Base-by-base conservation (phyloP, 441 rosid species). In the Erodium texanum region DNA sequence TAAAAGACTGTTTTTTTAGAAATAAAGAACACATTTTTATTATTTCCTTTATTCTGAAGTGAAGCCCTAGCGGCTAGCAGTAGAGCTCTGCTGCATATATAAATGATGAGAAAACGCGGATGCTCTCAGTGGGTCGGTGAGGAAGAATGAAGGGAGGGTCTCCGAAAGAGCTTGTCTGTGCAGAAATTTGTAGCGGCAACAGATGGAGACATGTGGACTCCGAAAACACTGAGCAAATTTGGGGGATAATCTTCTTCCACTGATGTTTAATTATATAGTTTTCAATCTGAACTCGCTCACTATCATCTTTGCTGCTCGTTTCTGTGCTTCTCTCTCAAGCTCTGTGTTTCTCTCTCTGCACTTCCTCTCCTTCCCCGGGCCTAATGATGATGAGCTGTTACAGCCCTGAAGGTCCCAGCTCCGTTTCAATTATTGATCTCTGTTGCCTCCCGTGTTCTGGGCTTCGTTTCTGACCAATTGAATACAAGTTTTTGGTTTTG, bases 211-310 rank as follows among this genome's bases (percentile, higher is more conserved):
- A 50, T 50, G 58, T 50, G 58, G 58, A 50, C 58, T 15, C 58
- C 15, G 58, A 50, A 16, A 50, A 16, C 58, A 50, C 58, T 50
- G 58, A 50, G 20, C 58, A n/a, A 50, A 50, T 15, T 50, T 50
- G 58, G 58, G 19, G 58, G 58, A 50, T 15, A 2, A 15, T 50
- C 58, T 50, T 16, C 58, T 45, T 50, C 58, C 58, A 16, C 8
- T 50, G 58, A 50, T 50, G 58, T 50, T 16, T 50, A 16, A 6
- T 50, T 2, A 50, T 50, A 50, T 50, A 50, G 58, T 50, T 50
- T 50, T 50, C 58, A 50, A 50, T 50, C 58, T 50, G 58, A 50
- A 50, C 58, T 50, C 58, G 16, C 58, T 50, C 48, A 41, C 48
- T 41, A 50, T n/a, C 19, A 3, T 50, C 18, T 50, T 50, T 50